Conservation (phyloP, 495 filamentous ascomycete genomes). For the Penicillium cinerascens region DNA sequence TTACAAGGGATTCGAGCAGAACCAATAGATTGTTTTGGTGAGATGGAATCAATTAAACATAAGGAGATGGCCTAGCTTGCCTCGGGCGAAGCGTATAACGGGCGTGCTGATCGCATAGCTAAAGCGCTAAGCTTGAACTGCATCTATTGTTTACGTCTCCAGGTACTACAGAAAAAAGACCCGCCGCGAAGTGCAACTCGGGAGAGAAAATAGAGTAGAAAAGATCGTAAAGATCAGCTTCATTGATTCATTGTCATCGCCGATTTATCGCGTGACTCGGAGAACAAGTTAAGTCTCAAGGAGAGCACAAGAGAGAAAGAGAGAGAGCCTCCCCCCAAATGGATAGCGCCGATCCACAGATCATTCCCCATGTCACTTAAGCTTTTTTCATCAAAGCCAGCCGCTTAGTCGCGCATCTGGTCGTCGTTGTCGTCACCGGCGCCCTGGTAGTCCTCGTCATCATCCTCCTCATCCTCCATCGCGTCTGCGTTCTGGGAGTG, state of each 20-base stretch:
- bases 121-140: not conserved
- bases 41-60: not conserved
- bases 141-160: not conserved
- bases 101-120: not conserved
- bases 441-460: slow-evolving; percentile 59
- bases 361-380: slow-evolving; percentile 16
- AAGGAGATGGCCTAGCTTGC: not conserved
- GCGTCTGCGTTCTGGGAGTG: slow-evolving; percentile 56
- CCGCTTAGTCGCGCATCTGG: slow-evolving; percentile 44
- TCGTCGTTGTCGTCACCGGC: slow-evolving; percentile 29
- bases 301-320: slow-evolving; percentile 3
- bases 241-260: slow-evolving; percentile 20
- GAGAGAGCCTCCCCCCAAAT: slow-evolving; percentile 9
- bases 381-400: slow-evolving; percentile 10
- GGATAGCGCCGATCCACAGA: slow-evolving; percentile 21
- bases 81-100: not conserved
- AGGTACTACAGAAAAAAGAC: not conserved
- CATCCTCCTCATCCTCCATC: slow-evolving; percentile 74
- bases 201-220: not conserved
- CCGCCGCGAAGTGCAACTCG: not conserved
- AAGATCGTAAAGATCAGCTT: not conserved
- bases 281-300: not conserved
- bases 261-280: not conserved
- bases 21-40: not conserved
- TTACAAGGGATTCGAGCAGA: not conserved